Conservation (phyloP, 192 early-diverging fungal species). For the Phlyctochytrium arcticum region DNA sequence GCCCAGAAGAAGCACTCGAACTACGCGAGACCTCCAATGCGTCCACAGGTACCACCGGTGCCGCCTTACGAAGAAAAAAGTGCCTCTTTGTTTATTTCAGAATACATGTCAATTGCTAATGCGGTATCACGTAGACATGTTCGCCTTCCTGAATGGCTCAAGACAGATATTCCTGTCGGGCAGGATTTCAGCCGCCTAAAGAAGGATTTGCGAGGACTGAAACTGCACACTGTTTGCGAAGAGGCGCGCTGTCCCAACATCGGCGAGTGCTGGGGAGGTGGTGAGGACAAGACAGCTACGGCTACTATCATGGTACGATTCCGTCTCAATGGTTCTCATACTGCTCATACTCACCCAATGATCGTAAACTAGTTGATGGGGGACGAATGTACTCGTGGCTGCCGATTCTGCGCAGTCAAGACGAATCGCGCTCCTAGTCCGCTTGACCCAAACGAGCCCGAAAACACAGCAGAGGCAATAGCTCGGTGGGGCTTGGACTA, state of each 20-base stretch:
- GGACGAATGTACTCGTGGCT: slow-evolving; percentile 95
- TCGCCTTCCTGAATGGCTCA: slow-evolving; percentile 85
- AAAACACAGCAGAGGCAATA: slow-evolving; percentile 89
- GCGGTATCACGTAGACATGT: slow-evolving; percentile 40
- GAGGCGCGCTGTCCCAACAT: slow-evolving; percentile 98
- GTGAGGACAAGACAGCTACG: slow-evolving; percentile 90
- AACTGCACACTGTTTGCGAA: slow-evolving; percentile 90
- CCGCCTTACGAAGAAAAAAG: slow-evolving; percentile 23
- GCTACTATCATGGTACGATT: slow-evolving; percentile 83
- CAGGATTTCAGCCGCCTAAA: slow-evolving; percentile 77
- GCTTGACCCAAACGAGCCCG: slow-evolving; percentile 85
- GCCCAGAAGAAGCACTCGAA: slow-evolving; percentile 57
- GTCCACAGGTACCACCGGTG: slow-evolving; percentile 5
- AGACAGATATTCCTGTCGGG: slow-evolving; percentile 86
- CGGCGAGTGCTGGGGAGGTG: slow-evolving; percentile 98
- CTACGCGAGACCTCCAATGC: slow-evolving; percentile 42
- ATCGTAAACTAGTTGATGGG: slow-evolving; percentile 73
- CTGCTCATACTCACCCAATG: not conserved
- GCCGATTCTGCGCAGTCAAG: slow-evolving; percentile 98
- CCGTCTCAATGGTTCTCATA: not conserved
- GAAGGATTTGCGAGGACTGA: slow-evolving; percentile 88
- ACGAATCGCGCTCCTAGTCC: slow-evolving; percentile 81
- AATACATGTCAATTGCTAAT: not conserved
- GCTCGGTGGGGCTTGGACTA: slow-evolving; percentile 95
- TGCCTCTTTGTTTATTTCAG: not conserved